Percentiles rank a stretch among this genome's conserved stretches.
These are phyloP conservation scores for Kokia cookei DNA, from an alignment of 441 rosid species.

Conservation along the genomic window DNA sequence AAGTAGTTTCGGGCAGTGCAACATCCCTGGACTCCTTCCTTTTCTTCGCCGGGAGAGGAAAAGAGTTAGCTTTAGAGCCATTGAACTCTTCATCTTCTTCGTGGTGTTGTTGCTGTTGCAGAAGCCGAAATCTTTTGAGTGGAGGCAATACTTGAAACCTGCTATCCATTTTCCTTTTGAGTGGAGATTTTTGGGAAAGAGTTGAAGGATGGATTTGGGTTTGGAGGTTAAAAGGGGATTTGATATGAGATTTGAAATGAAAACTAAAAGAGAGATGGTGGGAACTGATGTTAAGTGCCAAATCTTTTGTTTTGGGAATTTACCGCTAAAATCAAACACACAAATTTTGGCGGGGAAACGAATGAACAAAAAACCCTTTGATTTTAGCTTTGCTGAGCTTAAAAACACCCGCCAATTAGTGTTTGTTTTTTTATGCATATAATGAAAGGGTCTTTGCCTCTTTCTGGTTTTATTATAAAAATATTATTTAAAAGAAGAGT, in stretches of 20 bases:
- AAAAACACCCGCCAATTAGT: neutral
- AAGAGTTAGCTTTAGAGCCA: slow-evolving; percentile 18
- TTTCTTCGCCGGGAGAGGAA: slow-evolving; percentile 70
- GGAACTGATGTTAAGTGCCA: neutral
- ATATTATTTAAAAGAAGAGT: no score
- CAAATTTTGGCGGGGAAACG: neutral
- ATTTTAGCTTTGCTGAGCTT: neutral
- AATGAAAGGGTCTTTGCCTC: neutral
- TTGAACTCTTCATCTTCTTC: slow-evolving; percentile 1
- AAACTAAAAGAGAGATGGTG: neutral
- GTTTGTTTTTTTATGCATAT: neutral
- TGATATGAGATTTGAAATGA: neutral
- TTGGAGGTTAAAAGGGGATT: neutral
- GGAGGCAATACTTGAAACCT: slow-evolving; percentile 56
- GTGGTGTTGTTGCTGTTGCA: slow-evolving; percentile 32
- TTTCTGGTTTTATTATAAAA: neutral
- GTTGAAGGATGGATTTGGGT: neutral
- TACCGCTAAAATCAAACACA: neutral
- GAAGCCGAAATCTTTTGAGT: slow-evolving; percentile 51
- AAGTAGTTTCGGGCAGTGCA: slow-evolving; percentile 10
- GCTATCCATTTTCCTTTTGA: slow-evolving; percentile 30
- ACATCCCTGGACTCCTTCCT: slow-evolving; percentile 45
- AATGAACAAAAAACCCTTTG: neutral
- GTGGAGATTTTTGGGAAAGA: neutral
- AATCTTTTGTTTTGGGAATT: neutral